Evolutionary conservation across 805 yeast species (phyloP).

Genomic region (Nakazawaea holstii): DNA sequence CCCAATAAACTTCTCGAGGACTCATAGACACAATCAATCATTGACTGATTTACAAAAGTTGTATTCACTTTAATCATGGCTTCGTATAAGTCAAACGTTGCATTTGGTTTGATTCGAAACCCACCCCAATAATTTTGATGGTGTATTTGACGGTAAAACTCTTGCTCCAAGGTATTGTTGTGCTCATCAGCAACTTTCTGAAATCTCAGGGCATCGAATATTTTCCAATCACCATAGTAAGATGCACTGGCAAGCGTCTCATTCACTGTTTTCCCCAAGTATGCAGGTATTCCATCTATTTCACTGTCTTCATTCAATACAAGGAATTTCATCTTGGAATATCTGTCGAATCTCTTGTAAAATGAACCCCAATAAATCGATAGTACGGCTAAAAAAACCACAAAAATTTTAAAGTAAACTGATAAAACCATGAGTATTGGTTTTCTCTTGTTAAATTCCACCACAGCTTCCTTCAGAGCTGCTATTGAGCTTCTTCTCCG

Average conservation of each 20-base stretch:
- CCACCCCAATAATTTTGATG: constrained; percentile 65
- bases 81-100: constrained; percentile 31
- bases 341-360: constrained; percentile 25
- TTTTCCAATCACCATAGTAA: constrained; percentile 30
- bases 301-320: constrained; percentile 32
- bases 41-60: constrained; percentile 21
- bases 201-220: constrained; percentile 21
- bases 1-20: constrained; percentile 57
- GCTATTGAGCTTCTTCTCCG: not conserved
- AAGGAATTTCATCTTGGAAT: constrained; percentile 28
- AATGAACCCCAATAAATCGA: constrained; percentile 48
- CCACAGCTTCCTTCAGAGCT: not conserved
- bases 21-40: constrained; percentile 42
- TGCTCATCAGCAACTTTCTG: constrained; percentile 22
- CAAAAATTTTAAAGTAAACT: constrained; percentile 17
- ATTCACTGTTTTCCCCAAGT: constrained; percentile 27
- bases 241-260: constrained; percentile 13
- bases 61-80: constrained; percentile 35
- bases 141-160: constrained; percentile 40
- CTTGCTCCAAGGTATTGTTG: constrained; percentile 28
- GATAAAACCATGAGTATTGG: constrained; percentile 9
- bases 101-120: constrained; percentile 44
- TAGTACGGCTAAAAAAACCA: constrained; percentile 18
- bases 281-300: constrained; percentile 19
- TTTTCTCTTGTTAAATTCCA: constrained; percentile 4